Evolutionary conservation across 495 filamentous ascomycete species (phyloP), one percentile per base, ranked within the genome.

Genomic region (Daldinia concentrica): DNA sequence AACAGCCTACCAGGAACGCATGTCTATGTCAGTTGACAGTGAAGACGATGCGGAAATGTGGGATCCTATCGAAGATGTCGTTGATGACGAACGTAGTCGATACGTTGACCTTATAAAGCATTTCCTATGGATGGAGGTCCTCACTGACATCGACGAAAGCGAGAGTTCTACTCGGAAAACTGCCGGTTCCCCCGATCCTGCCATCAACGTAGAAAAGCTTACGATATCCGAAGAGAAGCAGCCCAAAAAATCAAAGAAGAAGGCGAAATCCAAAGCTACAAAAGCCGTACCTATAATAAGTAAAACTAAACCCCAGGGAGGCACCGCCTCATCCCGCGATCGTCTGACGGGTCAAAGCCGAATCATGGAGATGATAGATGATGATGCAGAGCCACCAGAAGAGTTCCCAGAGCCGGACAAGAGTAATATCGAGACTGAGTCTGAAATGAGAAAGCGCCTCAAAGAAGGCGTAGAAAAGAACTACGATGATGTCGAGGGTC

Each of bases 21-120:
- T 85, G 56, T 78, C 74, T 54, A 69, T 81, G 45, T 62, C 79
- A 45, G 59, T 61, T 3, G 77, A 74, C 14, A 71, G 65, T 24
- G 76, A 80, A 34, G 74, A 71, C 11, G 75, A 76, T 57, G 77
- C 69, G 8, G 78, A 77, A 32, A 76, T 81, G 51, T 88, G 86
- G 85, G 85, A 88, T 78, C 85, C 84, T 22, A 85, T 87, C 48
- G 81, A 86, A 62, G 81, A 86, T 69, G 80, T 82, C 6, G 62
- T 82, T 27, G 76, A 82, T 43, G 83, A 87, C 41, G 80, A 82
- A 43, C 74, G 83, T n/a, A 79, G 62, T 7, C 80, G 69, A 71
- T 87, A 81, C 57, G 68, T 85, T 43, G 75, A 82, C 66, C 73
- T 81, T 11, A 79, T 80, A 30, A 72, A 76, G 64, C 80, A 81